A percentile compares a stretch with the other conserved stretches of the same genome.
Conservation (phyloP, 1,284 basidiomycete genomes). For the Ceratobasidium sp. region DNA sequence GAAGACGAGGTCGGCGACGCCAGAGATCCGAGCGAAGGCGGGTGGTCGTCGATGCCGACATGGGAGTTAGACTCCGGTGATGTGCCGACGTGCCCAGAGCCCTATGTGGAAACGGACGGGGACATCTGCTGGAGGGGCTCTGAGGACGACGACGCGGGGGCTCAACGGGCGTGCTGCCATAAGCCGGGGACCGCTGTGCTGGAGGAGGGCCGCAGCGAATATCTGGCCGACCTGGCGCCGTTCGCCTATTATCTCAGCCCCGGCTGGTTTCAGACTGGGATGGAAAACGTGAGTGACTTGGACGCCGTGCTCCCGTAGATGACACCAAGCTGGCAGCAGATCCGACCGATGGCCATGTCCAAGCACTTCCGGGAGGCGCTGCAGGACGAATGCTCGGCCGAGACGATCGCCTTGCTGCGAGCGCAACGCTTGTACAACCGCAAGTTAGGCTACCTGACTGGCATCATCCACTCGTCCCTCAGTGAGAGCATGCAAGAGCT, state of each 20-base stretch:
- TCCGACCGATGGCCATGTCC: constrained; percentile 11
- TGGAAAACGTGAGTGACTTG: constrained; percentile 19
- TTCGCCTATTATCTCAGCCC: constrained; percentile 11
- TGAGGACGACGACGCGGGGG: not conserved
- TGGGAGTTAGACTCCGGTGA: not conserved
- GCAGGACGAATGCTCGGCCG: not conserved
- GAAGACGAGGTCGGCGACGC: not conserved
- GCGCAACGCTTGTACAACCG: not conserved
- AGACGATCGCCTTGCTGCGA: not conserved
- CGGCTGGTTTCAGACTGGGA: constrained; percentile 24
- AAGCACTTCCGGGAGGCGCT: not conserved
- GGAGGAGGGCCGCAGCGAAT: not conserved
- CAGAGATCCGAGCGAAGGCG: not conserved
- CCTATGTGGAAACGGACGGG: not conserved
- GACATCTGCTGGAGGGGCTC: not conserved
- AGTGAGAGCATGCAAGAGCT: not conserved
- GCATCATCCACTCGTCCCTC: not conserved
- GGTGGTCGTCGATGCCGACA: not conserved
- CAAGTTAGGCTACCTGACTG: not conserved
- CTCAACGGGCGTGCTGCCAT: not conserved
- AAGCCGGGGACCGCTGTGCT: not conserved
- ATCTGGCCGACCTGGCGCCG: not conserved
- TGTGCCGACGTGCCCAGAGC: not conserved
- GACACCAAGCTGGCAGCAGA: not conserved
- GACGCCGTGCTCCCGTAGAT: not conserved